A percentile compares a stretch with the other conserved stretches of the same genome.
phyloP scores from a whole-genome alignment of 768 basidiomycete species.

The Suillus sp. region DNA sequence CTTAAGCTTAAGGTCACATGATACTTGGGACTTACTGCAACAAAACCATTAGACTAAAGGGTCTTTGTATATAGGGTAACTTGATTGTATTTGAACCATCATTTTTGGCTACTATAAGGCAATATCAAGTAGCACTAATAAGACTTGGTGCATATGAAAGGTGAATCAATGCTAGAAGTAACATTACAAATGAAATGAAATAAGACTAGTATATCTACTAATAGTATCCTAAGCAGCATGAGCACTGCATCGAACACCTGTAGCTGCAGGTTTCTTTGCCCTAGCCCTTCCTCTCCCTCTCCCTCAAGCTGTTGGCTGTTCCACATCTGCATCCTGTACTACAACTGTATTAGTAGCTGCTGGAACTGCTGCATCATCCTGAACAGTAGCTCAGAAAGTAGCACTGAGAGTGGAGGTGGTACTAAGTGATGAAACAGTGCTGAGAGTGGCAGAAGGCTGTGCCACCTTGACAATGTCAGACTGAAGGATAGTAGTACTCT shows the following conservation, averaged over 20 bases:
- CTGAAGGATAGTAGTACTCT: not conserved
- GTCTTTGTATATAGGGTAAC: not conserved
- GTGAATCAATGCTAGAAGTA: not conserved
- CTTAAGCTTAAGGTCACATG: not conserved
- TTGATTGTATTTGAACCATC: not conserved
- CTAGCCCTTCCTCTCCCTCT: not conserved
- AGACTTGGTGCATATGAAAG: not conserved
- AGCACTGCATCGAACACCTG: not conserved
- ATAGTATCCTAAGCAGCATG: not conserved
- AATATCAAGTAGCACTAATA: not conserved
- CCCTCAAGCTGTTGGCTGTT: not conserved
- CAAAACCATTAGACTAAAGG: not conserved
- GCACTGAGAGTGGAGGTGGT: not conserved
- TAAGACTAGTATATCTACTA: not conserved
- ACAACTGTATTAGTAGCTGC: not conserved
- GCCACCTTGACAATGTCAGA: not conserved
- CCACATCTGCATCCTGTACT: conserved; percentile 1
- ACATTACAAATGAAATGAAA: not conserved
- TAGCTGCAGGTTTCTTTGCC: not conserved
- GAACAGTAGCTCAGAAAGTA: not conserved
- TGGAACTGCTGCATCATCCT: not conserved
- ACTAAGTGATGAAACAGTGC: not conserved
- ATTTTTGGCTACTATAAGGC: not conserved
- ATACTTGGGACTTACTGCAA: not conserved
- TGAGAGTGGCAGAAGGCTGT: not conserved